Conservation (phyloP, 2,329 filamentous ascomycete species). For the Zymoseptoria tritici region DNA sequence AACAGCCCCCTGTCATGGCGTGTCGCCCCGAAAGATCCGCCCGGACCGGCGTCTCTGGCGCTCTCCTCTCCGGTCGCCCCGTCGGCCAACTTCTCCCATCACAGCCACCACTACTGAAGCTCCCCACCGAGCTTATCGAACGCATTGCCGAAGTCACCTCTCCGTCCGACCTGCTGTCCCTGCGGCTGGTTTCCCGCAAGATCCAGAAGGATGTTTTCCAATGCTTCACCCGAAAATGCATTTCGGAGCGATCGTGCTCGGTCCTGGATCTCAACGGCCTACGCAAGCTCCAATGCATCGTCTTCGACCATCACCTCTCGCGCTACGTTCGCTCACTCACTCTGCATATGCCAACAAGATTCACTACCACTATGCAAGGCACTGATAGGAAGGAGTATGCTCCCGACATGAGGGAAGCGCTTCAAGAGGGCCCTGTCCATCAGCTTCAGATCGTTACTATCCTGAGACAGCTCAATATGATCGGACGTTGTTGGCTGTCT, state of each 20-base stretch:
- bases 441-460: not conserved
- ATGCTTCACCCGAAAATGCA: not conserved
- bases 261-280: not conserved
- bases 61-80: not conserved
- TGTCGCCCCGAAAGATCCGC: not conserved
- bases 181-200: not conserved
- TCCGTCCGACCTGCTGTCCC: not conserved
- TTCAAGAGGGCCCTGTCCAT: not conserved
- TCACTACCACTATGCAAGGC: no score
- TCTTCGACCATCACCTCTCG: not conserved
- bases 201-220: not conserved
- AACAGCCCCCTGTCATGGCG: not conserved
- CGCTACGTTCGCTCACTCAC: not conserved
- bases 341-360: no score
- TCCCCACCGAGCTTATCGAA: not conserved
- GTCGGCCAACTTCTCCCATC: not conserved
- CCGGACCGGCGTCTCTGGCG: not conserved
- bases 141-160: not conserved
- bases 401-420: not conserved
- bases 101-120: not conserved
- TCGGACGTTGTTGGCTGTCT: not conserved
- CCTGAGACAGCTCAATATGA: not conserved
- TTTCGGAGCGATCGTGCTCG: not conserved
- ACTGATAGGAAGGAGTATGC: no score
- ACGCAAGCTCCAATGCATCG: not conserved